Conservation (phyloP, 305 asterid species). For the Rubia tinctorum region DNA sequence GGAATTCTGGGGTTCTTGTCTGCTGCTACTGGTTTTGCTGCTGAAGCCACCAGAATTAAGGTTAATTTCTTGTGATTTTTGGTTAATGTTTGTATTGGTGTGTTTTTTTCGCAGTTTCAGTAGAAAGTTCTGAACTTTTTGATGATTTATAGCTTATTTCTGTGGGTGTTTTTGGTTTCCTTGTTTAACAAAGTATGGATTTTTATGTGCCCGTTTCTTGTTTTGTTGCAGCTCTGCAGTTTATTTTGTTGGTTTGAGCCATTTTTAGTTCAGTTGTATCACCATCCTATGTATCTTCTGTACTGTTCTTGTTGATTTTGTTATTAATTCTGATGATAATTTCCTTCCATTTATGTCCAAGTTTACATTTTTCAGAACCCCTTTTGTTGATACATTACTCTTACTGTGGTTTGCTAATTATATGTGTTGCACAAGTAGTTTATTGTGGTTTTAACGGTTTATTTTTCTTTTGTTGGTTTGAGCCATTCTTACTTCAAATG, state of each 20-base stretch:
- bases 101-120: neutral
- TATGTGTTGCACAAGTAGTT: neutral
- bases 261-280: neutral
- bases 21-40: conserved; percentile 85
- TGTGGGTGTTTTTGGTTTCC: neutral
- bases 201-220: neutral
- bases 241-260: neutral
- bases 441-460: neutral
- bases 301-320: neutral
- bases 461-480: neutral
- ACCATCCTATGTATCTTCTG: neutral
- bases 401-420: neutral
- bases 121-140: neutral
- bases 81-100: neutral
- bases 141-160: neutral
- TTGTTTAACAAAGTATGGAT: neutral
- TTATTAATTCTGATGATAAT: neutral
- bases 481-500: neutral
- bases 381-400: neutral
- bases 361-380: neutral
- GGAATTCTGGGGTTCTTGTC: conserved; percentile 74
- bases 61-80: conserved; percentile 18
- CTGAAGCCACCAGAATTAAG: conserved; percentile 84
- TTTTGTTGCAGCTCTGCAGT: neutral
- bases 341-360: neutral